Base-by-base conservation (phyloP, 1,284 basidiomycete genomes). In the Microbotryum scabiosae region DNA sequence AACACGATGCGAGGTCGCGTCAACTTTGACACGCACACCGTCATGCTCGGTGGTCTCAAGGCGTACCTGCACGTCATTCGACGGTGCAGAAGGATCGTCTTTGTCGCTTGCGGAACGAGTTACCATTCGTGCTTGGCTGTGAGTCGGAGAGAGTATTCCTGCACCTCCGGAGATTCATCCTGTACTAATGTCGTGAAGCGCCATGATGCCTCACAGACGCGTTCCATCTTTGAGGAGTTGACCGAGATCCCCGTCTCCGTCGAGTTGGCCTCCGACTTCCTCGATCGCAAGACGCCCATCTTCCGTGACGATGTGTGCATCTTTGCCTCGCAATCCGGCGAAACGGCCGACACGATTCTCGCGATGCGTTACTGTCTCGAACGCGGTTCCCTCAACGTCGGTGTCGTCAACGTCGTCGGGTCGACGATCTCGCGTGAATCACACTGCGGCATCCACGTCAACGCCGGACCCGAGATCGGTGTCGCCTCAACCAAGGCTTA, bases 401-500 rank as follows among this genome's bases (percentile, higher is more conserved):
- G 94, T 81, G 90, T 98, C 56, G 92, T 98, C 76, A 99, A 99
- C 81, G 92, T 92, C 46, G 96, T 99, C 74, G 73, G 96, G 62
- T 97, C 92, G 49, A 97, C 94, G 21, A 86, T 98, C 73, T 98
- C 94, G 60, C 88, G 94, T 53, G 66, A 67, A 56, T 61, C 93
- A 20, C 96, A 98, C 81, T 97, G 92, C 71, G 96, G 96, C 87
- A 87, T 99, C 61, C 94, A 98, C 80, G 98, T 99, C 80, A 99
- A 99, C 75, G 94, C 96, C 71, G 94, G 94, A 50, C 94, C 94
- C 64, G 94, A 98, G 80, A 94, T 98, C 67, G 94, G 96, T 82
- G 96, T 99, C 65, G 96, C 96, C 7, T 97, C 93, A n/a, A 99
- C 96, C 67, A 99, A 99, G 85, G 96, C 96, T 4, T 99, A 99